Conservation (phyloP, 2,329 filamentous ascomycete species). For the Diaporthe aspalathi region DNA sequence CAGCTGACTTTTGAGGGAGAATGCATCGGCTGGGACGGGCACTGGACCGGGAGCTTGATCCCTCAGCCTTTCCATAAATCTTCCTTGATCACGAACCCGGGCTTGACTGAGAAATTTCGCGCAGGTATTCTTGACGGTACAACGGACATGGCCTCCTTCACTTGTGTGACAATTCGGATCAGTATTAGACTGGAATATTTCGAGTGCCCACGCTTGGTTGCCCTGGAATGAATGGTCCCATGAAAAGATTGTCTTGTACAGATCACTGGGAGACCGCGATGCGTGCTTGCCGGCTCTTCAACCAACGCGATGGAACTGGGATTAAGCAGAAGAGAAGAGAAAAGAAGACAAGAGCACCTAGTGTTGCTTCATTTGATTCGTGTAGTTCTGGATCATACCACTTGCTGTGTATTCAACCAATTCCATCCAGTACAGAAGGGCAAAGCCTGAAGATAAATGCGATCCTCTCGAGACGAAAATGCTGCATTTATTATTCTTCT, state of each 20-base stretch:
- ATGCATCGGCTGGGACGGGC: constrained; percentile 4
- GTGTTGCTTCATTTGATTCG: neutral
- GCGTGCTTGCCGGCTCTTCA: neutral
- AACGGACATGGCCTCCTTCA: neutral
- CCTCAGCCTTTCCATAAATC: neutral
- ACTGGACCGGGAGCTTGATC: neutral
- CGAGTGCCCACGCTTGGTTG: neutral
- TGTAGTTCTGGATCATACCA: too few relatives aligned
- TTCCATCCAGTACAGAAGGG: neutral
- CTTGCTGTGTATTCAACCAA: neutral
- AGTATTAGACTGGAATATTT: neutral
- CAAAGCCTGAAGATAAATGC: neutral
- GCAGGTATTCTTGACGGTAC: too few relatives aligned
- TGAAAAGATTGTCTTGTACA: too few relatives aligned
- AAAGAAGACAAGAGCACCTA: too few relatives aligned
- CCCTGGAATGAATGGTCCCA: too few relatives aligned
- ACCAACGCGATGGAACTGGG: neutral
- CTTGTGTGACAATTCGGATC: neutral
- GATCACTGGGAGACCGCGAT: neutral
- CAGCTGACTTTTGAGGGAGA: neutral
- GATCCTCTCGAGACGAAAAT: neutral
- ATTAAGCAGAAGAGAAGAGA: neutral
- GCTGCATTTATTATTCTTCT: neutral
- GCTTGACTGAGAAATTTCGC: neutral
- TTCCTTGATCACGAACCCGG: neutral